Evolutionary conservation across 257 asterid species (phyloP), one percentile per base, ranked within the genome.

Genomic region (Forsythia suspensa): DNA sequence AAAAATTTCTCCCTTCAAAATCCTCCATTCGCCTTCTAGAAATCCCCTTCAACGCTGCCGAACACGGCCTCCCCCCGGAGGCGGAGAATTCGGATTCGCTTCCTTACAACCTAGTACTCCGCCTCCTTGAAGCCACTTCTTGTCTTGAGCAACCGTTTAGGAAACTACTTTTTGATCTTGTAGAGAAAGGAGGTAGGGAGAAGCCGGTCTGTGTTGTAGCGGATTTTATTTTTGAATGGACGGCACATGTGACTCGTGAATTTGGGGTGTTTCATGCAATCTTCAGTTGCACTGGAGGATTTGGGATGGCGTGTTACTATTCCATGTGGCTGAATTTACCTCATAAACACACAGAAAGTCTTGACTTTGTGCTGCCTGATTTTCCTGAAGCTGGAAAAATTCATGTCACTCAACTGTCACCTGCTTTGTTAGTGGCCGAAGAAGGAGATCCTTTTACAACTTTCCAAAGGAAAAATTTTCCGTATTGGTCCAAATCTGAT

Each of bases 251-350:
- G 5, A 84, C 87, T 1, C 92, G 71, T 29, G 91, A 90, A 39
- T 79, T 90, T 55, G 90, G 82, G 10, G 63, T 90, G 39, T 90
- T 82, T n/a, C 91, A 87, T 71, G 83, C 91, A 4, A 76, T 88
- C 21, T 91, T 87, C 67, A 80, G 86, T 71, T 78, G 84, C 11
- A 71, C 87, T 6, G 88, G 97, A 2, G 95, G 91, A 61, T 90
- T 83, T 71, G 97, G 95, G 7, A 77, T 91, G 84, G 95, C 95
- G 0, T 89, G 94, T 76, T 87, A 82, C 79, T 82, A 84, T 77
- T 88, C 97, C 59, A 71, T 82, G 81, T 91, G 93, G 93, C 40
- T 91, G 21, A 82, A 82, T 72, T 80, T 91, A 37, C 97, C 97
- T 10, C 95, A 87, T 9, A 84, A 77, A 42, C 11, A 77, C 8